phyloP scores from a whole-genome alignment of 2,329 filamentous ascomycete genomes.

The Huntiella abstrusa region DNA sequence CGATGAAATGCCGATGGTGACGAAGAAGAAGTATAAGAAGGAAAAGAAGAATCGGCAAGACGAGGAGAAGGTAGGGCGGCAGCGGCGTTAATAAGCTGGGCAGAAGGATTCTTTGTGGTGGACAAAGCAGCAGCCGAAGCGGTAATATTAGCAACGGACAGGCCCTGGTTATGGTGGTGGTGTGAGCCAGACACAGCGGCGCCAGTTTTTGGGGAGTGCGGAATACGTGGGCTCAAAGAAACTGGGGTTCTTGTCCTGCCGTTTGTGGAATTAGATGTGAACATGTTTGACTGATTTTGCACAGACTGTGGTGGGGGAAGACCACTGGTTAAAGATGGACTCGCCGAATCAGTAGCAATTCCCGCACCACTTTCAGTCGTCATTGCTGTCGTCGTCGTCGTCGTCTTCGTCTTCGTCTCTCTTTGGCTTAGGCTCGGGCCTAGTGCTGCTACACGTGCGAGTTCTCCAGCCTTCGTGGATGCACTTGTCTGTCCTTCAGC shows the following conservation, averaged over 20 bases:
- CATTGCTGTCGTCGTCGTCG: too few relatives aligned
- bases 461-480: too few relatives aligned
- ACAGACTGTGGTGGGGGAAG: neutral
- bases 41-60: neutral
- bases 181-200: neutral
- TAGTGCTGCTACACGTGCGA: too few relatives aligned
- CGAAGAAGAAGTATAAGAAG: constrained; percentile 1
- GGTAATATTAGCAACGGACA: neutral
- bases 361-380: neutral
- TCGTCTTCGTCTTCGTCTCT: too few relatives aligned
- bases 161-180: neutral
- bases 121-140: neutral
- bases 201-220: neutral
- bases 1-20: neutral
- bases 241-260: neutral
- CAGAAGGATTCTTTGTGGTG: neutral
- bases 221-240: constrained; percentile 3
- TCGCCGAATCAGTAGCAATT: neutral
- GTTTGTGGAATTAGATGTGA: neutral
- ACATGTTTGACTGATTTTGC: neutral
- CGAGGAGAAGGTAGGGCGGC: neutral
- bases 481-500: too few relatives aligned
- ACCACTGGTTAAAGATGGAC: neutral
- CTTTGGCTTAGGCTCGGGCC: too few relatives aligned
- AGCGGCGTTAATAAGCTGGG: neutral